Conservation (phyloP, 2,329 filamentous ascomycete species). For the Trichoderma pleuroti region DNA sequence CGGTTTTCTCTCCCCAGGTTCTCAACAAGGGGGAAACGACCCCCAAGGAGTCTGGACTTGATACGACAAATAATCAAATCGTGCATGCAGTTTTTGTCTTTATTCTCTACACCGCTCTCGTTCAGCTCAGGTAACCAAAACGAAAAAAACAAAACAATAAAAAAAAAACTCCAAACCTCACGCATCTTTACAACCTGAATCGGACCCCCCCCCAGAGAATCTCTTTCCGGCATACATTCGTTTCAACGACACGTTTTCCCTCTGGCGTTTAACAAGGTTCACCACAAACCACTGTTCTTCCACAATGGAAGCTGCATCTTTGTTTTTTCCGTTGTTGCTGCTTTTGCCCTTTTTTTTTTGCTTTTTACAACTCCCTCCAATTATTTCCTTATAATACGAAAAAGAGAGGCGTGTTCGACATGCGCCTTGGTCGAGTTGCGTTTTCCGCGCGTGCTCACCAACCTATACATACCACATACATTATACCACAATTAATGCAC, state of each 20-base stretch:
- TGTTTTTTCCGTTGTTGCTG: neutral
- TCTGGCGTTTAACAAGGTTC: neutral
- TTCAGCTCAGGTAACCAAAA: neutral
- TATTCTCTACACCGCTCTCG: neutral
- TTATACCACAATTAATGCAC: conserved; percentile 22
- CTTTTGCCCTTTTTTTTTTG: neutral
- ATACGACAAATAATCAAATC: neutral
- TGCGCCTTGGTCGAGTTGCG: conserved; percentile 1
- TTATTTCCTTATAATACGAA: neutral
- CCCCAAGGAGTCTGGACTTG: neutral
- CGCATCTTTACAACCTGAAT: neutral
- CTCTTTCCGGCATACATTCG: conserved; percentile 4
- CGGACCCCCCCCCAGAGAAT: neutral
- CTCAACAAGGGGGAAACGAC: neutral
- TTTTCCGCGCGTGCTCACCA: neutral
- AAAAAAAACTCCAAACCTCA: neutral
- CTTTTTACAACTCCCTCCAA: neutral
- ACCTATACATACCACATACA: conserved; percentile 3
- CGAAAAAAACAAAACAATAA: neutral
- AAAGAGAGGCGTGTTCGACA: neutral
- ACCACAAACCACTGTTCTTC: conserved; percentile 8
- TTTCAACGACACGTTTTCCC: conserved; percentile 9
- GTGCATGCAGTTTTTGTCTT: neutral
- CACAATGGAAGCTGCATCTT: conserved; percentile 8
- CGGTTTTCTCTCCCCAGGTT: neutral